These are phyloP conservation scores for Crithidia thermophila DNA, from an alignment of 208 protist genomes.

Conservation along the genomic window DNA sequence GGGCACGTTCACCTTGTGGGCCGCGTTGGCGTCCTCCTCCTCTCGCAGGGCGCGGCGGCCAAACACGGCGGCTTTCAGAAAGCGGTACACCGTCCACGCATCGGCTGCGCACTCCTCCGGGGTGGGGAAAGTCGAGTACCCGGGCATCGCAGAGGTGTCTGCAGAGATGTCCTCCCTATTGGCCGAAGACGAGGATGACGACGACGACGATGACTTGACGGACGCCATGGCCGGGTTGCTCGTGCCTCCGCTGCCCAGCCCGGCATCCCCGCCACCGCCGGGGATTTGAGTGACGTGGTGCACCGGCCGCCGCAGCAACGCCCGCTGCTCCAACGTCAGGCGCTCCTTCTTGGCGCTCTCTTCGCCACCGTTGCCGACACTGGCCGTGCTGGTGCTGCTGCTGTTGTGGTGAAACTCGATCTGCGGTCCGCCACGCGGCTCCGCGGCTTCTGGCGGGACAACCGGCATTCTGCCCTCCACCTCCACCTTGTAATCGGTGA, in stretches of 20 bases:
- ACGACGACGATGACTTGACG: not conserved
- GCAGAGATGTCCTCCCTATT: not conserved
- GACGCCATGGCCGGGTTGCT: too few relatives aligned
- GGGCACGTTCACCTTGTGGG: constrained; percentile 10
- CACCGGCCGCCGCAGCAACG: constrained; percentile 13
- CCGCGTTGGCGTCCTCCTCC: constrained; percentile 7
- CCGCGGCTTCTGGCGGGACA: constrained; percentile 9
- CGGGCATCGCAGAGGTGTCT: not conserved
- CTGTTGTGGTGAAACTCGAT: not conserved
- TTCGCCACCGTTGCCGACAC: not conserved
- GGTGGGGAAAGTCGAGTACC: constrained; percentile 43
- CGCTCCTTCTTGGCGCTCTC: constrained; percentile 1
- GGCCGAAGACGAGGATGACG: not conserved
- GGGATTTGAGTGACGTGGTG: constrained; percentile 17
- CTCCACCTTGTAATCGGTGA: constrained; percentile 64
- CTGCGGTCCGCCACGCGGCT: constrained; percentile 19
- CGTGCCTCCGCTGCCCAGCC: constrained; percentile 9
- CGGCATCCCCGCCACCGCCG: constrained; percentile 13
- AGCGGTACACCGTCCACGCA: constrained; percentile 23
- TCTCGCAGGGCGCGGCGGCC: constrained; percentile 22
- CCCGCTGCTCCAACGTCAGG: constrained; percentile 30
- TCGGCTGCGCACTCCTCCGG: constrained; percentile 38
- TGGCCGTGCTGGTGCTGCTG: not conserved
- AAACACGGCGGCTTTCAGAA: constrained; percentile 36
- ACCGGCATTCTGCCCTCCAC: constrained; percentile 58